Base-by-base conservation (phyloP, 2,329 filamentous ascomycete species). In the Didymella arachidicola region DNA sequence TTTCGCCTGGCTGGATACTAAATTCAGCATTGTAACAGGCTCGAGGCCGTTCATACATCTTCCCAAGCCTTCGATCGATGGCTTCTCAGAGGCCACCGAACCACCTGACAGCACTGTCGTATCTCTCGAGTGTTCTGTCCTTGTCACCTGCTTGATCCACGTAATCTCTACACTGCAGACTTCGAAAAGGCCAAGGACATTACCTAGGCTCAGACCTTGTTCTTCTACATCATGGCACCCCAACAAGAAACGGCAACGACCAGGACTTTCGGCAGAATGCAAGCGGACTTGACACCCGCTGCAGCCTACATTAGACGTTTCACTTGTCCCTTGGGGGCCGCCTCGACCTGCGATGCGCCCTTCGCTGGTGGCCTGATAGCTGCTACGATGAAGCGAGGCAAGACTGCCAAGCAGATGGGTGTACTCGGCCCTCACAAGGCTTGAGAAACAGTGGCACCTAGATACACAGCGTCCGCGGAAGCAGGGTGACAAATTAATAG, bases 1-100 rank as follows among this genome's bases (percentile, higher is more conserved):
- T 11, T 94, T 95, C 71, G 66, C 93, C n/a, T 95, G 90, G 86
- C 80, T 89, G 0, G 87, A 89, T 65, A 63, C 77, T 2, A 71
- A 73, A 7, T 78, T 73, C 8, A 82, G 80, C 18, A 72, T 86
- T 52, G 87, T 86, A 0, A 87, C 82, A 1, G 85, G 84, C 12
- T 72, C 67, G 1, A 44, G 70, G 5, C 77, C 78, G 11, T 70
- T 57, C 2, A 67, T 79, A 58, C 41, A 66, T 56, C 38, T 76
- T 57, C 77, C 81, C 0, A 59, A 63, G 1, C 85, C 87, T 0
- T 70, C 68, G 2, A 82, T 89, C 56, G 60, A 72, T 1, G 72
- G 88, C n/a, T 80, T 80, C 2, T 86, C 86, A 43, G 62, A 69
- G 4, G 67, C 84, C n/a, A 79, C 73, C 2, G 77, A 79, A 47